Evolutionary conservation across 2,329 filamentous ascomycete species (phyloP), one percentile per base, ranked within the genome.

Genomic region (Harringtonia lauricola): DNA sequence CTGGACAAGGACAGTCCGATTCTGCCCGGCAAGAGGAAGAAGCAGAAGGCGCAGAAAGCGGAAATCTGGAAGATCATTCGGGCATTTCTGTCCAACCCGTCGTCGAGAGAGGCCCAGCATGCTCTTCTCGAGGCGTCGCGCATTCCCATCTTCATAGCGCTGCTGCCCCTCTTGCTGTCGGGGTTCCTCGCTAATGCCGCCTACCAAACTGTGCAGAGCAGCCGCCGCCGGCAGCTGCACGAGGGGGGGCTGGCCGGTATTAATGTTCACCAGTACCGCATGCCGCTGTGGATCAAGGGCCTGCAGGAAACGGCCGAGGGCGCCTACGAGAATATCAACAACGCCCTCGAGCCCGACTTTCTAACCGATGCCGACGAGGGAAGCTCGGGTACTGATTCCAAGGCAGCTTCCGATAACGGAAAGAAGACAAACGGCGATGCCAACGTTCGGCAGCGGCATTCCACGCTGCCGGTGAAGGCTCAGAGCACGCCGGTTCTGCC

Each of bases 231-330:
- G 45, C 73, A 73, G 43, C 65, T 86, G 2, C 86, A 96, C 56
- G 83, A 90, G 57, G 67, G 72, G 41, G 83, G 84, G 14, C 68
- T 79, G 42, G 76, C 77, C 0, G 83, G 81, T 7, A 70, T 86
- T 43, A 71, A 80, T 43, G 70, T 85, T 15, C 70, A 76, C 15
- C 73, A 78, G 39, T 95, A 94, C 56, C 76, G 84, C 18, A 74
- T 89, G 26, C 85, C 86, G 1, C 65, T 92, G 10, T 72, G 87
- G 54, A 76, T 90, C 52, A 81, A 84, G 52, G 81, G 84, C 45
- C 76, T 89, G 21, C 82, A 83, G 34, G 77, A 76, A 44, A 81
- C 81, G 21, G 81, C 90, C 14, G 87, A 95, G 56, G 78, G 82
- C 40, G 79, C 80, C 2, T 87, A 86, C 54, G 86, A 87, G 59